Base-by-base conservation (phyloP, 169 alveolate species). In the Plasmodium gonderi region DNA sequence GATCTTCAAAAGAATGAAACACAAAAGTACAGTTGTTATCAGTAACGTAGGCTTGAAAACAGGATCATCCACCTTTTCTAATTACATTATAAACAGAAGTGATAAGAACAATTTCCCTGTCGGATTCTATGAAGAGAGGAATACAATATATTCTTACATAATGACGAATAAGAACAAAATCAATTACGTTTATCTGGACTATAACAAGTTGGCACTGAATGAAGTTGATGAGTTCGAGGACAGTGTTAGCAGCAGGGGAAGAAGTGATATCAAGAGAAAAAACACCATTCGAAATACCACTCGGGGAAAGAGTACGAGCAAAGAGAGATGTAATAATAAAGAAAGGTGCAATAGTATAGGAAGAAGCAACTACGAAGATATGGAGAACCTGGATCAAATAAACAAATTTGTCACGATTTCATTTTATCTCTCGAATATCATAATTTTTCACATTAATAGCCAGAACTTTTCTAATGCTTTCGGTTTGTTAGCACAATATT, bases 61-160 rank as follows among this genome's bases (percentile, higher is more conserved):
- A 3, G 91, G 91, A 4, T 68, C 91, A 0, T 44, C 91, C 33
- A 82, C 91, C 76, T 82, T 82, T 14, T 82, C 91, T 23, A 82
- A 69, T 44, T 40, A 68, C 23, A 82, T 82, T 7, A 20, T 38
- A 6, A 82, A 45, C 38, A 17, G 14, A 20, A 26, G 20, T 17
- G 64, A 69, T 17, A 60, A 47, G 38, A n/a, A 38, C n/a, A 38
- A 40, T 38, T 82, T 82, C 60, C 9, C 60, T 14, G 51, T 17
- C 9, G 75, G 76, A 45, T 12, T 11, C 29, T 14, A 20, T 29
- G 47, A 45, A 17, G 77, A 82, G 54, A 45, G 51, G 29, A 69
- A 82, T 36, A 60, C 80, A 7, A 54, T 82, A 6, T 82, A 82
- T 74, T 23, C 91, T n/a, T 74, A 82, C 26, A 38, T 82, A 4